Percentiles rank a stretch among this genome's conserved stretches.
Evolutionary conservation across 208 protist genomes (phyloP).

Genomic region (Blechomonas ayalai): DNA sequence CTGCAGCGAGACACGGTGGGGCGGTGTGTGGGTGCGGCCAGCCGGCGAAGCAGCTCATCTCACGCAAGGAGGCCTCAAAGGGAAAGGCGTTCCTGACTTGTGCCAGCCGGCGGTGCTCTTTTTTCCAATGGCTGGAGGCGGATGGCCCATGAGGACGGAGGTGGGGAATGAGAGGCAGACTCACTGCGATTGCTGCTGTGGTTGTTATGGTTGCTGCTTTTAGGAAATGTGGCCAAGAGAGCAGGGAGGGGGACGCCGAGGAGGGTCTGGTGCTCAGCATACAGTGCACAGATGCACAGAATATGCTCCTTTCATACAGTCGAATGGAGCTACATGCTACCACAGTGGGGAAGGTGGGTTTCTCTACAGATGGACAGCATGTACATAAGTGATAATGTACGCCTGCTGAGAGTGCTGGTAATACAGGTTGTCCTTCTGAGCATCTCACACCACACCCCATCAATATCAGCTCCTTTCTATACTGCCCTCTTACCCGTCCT

Average conservation of each 20-base stretch:
- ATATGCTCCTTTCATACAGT: too few species aligned
- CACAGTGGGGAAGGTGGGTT: too few species aligned
- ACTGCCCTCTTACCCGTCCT: too few species aligned
- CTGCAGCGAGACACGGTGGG: background rate
- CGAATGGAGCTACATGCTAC: too few species aligned
- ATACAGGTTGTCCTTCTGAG: too few species aligned
- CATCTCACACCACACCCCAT: too few species aligned
- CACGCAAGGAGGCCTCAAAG: slow-evolving; percentile 53
- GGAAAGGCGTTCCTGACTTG: slow-evolving; percentile 77
- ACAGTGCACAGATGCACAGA: background rate
- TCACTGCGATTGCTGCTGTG: background rate
- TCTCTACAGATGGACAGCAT: too few species aligned
- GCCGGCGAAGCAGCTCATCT: slow-evolving; percentile 63
- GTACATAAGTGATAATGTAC: too few species aligned
- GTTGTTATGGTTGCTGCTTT: slow-evolving; percentile 1
- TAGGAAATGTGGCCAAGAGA: slow-evolving; percentile 1
- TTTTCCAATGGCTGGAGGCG: slow-evolving; percentile 77
- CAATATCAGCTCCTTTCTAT: too few species aligned
- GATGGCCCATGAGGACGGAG: background rate
- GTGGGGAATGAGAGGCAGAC: background rate
- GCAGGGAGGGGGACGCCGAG: background rate
- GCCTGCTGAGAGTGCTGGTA: too few species aligned
- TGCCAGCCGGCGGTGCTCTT: slow-evolving; percentile 45
- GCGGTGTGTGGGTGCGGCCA: slow-evolving; percentile 50
- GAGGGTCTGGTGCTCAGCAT: background rate